phyloP scores from a whole-genome alignment of 2,329 filamentous ascomycete species.

The Endoconidiophora laricicola region DNA sequence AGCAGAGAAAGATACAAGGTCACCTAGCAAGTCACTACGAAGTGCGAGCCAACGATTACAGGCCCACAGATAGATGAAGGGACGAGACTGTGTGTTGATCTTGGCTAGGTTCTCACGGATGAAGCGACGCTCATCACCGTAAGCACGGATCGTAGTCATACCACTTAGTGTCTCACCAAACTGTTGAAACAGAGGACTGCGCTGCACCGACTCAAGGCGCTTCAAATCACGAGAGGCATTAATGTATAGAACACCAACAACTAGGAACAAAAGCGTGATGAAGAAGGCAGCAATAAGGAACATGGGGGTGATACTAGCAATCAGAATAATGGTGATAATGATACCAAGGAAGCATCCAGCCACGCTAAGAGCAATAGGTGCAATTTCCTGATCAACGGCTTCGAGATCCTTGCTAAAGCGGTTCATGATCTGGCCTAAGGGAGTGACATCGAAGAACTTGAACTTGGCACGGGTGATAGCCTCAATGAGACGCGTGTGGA shows the following conservation, averaged over 20 bases:
- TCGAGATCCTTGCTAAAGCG: slow-evolving; percentile 97
- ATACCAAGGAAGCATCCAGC: slow-evolving; percentile 50
- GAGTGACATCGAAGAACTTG: slow-evolving; percentile 94
- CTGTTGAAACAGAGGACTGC: slow-evolving; percentile 91
- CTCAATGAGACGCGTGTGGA: slow-evolving; percentile 65
- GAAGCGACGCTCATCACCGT: slow-evolving; percentile 85
- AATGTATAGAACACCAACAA: slow-evolving; percentile 77
- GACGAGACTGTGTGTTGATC: slow-evolving; percentile 81
- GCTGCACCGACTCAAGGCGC: slow-evolving; percentile 80
- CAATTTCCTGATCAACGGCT: slow-evolving; percentile 87
- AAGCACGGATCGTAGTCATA: slow-evolving; percentile 92
- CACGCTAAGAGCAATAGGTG: slow-evolving; percentile 68
- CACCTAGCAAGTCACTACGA: slow-evolving; percentile 77
- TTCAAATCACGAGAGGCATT: slow-evolving; percentile 90
- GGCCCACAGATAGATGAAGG: slow-evolving; percentile 93
- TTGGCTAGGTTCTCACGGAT: slow-evolving; percentile 76
- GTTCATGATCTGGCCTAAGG: slow-evolving; percentile 92
- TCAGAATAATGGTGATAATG: slow-evolving; percentile 72
- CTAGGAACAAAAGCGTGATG: slow-evolving; percentile 67
- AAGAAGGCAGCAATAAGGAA: slow-evolving; percentile 79
- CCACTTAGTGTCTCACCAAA: slow-evolving; percentile 91
- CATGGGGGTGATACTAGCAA: slow-evolving; percentile 73
- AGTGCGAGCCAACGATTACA: slow-evolving; percentile 94
- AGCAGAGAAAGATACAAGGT: slow-evolving; percentile 83
- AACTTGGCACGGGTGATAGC: slow-evolving; percentile 80